Base-by-base conservation (phyloP, 192 early-diverging fungal species). In the Lobosporangium transversale region DNA sequence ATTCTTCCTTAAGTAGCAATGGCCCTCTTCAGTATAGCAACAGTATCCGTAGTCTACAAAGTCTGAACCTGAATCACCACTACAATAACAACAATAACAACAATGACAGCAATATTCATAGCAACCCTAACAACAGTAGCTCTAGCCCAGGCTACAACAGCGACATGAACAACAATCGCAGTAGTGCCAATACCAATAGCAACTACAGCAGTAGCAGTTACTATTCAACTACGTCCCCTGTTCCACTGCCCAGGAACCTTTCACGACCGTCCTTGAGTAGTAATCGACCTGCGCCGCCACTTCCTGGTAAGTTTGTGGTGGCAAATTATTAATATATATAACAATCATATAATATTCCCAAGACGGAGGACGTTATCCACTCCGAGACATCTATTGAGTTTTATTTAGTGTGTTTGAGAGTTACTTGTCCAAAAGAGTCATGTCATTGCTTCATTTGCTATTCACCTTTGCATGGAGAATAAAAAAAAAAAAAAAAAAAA, bases 11-110 rank as follows among this genome's bases (percentile, higher is more conserved):
- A 1, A 48, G 4, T 27, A 53, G 51, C 29, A 45, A 57, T 47
- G 57, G 67, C 15, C 56, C 53, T 17, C 70, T 74, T 5, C 70
- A 74, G 14, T 63, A 74, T 30, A 74, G 70, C 57, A 59, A 45
- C 57, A 74, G 70, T 45, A 40, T 65, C 35, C 56, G 43, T 35
- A 63, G 54, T 31, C 44, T 71, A 10, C 45, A 52, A 29, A 64
- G 49, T 40, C 29, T 43, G 8, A 42, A 55, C 40, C 21, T 29
- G 37, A 21, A 44, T 33, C 17, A 30, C 36, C 17, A 50, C 31
- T 0, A 21, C 32, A 47, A 37, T 29, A 50, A 21, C 21, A 43
- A 53, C 29, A 27, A 29, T 29, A 59, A 31, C 29, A 62, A 31
- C 36, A 33, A 32, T 21, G 30, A 21, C 30, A 24, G 57, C 45